phyloP scores from a whole-genome alignment of 2,329 filamentous ascomycete genomes.

The Aspergillus pseudoterreus region DNA sequence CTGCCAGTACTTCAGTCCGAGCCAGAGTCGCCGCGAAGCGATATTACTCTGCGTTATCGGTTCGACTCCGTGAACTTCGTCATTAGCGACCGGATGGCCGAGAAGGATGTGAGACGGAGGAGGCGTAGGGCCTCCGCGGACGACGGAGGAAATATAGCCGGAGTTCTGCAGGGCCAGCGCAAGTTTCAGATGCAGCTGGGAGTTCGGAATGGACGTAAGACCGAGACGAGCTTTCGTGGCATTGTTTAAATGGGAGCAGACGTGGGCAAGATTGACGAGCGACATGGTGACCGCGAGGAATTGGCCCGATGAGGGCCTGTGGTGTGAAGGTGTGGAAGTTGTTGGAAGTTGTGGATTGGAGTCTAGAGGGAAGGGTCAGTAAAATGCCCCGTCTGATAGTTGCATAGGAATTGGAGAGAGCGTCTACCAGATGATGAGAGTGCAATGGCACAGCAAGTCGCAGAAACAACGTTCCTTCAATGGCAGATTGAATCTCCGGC shows the following conservation, averaged over 20 bases:
- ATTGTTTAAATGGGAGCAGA: constrained; percentile 91
- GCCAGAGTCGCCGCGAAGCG: constrained; percentile 72
- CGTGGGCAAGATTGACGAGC: constrained; percentile 69
- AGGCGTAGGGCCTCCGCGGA: constrained; percentile 64
- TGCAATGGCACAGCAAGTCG: not conserved
- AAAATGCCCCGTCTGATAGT: not conserved
- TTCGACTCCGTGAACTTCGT: constrained; percentile 38
- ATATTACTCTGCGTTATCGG: constrained; percentile 67
- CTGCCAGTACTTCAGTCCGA: constrained; percentile 87
- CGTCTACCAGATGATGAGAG: not conserved
- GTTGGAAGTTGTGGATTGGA: not conserved
- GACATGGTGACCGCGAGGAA: constrained; percentile 53
- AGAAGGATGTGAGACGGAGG: constrained; percentile 52
- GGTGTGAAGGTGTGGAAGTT: not conserved
- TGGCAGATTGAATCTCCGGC: not conserved
- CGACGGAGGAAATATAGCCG: constrained; percentile 77
- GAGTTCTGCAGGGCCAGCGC: constrained; percentile 74
- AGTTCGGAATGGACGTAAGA: constrained; percentile 76
- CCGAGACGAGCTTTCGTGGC: constrained; percentile 77
- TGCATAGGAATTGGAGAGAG: not conserved
- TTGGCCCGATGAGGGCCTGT: constrained; percentile 19
- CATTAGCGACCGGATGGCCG: constrained; percentile 44
- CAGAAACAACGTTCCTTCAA: not conserved
- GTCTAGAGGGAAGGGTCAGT: not conserved
- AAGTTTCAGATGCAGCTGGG: constrained; percentile 74